Conservation (phyloP, 768 basidiomycete species). For the Boletus sp. region DNA sequence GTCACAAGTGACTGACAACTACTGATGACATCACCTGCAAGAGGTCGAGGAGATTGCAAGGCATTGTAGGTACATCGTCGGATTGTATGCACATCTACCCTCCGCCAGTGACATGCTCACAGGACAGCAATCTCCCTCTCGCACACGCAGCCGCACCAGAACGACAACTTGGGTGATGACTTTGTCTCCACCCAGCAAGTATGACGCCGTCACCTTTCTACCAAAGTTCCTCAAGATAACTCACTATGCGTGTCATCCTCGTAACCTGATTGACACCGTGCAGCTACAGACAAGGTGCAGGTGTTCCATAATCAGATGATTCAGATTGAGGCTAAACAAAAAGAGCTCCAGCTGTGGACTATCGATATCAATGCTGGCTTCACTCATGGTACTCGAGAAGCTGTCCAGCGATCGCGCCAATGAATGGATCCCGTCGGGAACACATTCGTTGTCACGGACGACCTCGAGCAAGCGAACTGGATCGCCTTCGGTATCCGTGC, state of each 20-base stretch:
- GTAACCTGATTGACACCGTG: neutral
- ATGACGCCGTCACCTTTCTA: too few species aligned
- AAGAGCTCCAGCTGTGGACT: constrained; percentile 88
- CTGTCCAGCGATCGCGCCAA: constrained; percentile 48
- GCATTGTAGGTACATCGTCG: too few species aligned
- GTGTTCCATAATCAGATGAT: constrained; percentile 90
- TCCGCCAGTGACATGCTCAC: too few species aligned
- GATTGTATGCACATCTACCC: too few species aligned
- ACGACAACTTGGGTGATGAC: too few species aligned
- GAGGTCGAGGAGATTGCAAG: too few species aligned
- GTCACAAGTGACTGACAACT: too few species aligned
- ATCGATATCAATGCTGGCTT: constrained; percentile 59
- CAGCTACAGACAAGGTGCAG: constrained; percentile 81
- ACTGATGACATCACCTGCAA: too few species aligned
- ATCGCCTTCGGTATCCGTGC: constrained; percentile 69
- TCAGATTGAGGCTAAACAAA: constrained; percentile 90
- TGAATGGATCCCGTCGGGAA: constrained; percentile 58
- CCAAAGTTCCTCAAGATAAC: too few species aligned
- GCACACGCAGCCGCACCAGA: too few species aligned
- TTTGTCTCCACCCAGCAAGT: too few species aligned
- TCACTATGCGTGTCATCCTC: neutral
- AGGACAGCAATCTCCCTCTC: too few species aligned
- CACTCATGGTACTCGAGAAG: constrained; percentile 91
- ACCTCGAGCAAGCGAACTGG: constrained; percentile 55
- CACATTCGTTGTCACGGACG: constrained; percentile 85